Percentiles rank a stretch among this genome's conserved stretches.
Conservation (phyloP, 331 rosid species). For the Pyrus hybrid region DNA sequence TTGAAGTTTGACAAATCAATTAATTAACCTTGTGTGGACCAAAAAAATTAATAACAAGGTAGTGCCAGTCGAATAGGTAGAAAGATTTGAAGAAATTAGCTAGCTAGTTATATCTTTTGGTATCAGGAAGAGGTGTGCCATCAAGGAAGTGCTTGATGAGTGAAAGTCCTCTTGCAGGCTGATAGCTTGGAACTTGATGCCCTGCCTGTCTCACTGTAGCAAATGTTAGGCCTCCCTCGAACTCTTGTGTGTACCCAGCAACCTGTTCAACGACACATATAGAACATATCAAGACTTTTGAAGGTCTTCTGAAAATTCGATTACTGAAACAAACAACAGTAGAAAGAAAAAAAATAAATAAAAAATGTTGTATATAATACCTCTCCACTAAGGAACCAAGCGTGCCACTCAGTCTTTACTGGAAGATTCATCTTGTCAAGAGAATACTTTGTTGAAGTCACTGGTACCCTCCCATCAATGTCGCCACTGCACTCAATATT, state of each 20-base stretch:
- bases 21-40: not conserved
- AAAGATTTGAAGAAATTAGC: not conserved
- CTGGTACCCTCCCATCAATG: conserved; percentile 68
- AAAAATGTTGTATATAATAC: conserved; percentile 2
- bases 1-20: not conserved
- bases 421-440: conserved; percentile 51
- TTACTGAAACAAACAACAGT: not conserved
- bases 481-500: conserved; percentile 52
- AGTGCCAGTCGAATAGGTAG: not conserved
- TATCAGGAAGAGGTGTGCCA: conserved; percentile 59
- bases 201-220: conserved; percentile 91
- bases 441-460: conserved; percentile 77
- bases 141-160: conserved; percentile 54
- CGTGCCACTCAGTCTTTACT: conserved; percentile 49
- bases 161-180: conserved; percentile 72
- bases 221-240: conserved; percentile 57
- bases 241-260: conserved; percentile 64
- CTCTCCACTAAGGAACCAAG: conserved; percentile 63
- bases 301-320: not conserved
- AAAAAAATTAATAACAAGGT: not conserved
- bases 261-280: conserved; percentile 35
- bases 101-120: not conserved
- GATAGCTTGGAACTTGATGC: conserved; percentile 94
- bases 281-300: not conserved
- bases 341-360: not conserved